These are phyloP conservation scores for Trichoderma arundinaceum DNA, from an alignment of 2,329 filamentous ascomycete genomes.

Conservation along the genomic window DNA sequence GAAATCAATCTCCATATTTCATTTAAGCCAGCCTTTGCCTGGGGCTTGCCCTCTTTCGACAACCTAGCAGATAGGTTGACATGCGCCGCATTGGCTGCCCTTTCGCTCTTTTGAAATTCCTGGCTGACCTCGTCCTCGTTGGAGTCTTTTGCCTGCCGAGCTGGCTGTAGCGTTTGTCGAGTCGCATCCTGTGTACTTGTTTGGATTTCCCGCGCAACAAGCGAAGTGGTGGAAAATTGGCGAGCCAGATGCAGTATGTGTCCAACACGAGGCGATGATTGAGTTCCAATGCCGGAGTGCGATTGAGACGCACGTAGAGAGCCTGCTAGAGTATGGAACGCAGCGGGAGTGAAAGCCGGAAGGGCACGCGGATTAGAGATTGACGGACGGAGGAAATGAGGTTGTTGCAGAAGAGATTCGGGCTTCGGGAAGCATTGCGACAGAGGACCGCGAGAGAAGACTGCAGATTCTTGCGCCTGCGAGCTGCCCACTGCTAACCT, in stretches of 20 bases:
- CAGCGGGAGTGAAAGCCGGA: constrained; percentile 10
- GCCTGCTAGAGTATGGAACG: constrained; percentile 16
- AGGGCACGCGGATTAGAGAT: constrained; percentile 3
- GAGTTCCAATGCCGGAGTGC: not conserved
- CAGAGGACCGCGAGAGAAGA: constrained; percentile 37
- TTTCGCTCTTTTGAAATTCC: constrained; percentile 73
- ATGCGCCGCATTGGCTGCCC: constrained; percentile 83
- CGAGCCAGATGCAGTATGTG: constrained; percentile 37
- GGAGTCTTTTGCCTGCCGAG: constrained; percentile 33
- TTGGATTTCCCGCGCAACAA: constrained; percentile 37
- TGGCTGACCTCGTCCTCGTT: constrained; percentile 45
- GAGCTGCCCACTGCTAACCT: constrained; percentile 47
- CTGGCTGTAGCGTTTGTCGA: not conserved
- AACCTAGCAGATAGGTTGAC: constrained; percentile 88
- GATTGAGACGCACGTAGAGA: constrained; percentile 1
- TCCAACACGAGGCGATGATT: constrained; percentile 28
- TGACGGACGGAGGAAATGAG: constrained; percentile 1
- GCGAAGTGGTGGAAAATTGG: constrained; percentile 41
- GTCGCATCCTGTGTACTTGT: constrained; percentile 49
- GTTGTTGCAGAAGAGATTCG: constrained; percentile 6
- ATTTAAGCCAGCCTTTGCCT: constrained; percentile 64
- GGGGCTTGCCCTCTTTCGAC: constrained; percentile 75
- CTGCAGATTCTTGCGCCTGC: constrained; percentile 35
- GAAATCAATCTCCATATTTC: constrained; percentile 89
- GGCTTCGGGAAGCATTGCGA: constrained; percentile 28